These are phyloP conservation scores for Epichloe hybrida DNA, from an alignment of 2,329 filamentous ascomycete species.

Conservation along the genomic window DNA sequence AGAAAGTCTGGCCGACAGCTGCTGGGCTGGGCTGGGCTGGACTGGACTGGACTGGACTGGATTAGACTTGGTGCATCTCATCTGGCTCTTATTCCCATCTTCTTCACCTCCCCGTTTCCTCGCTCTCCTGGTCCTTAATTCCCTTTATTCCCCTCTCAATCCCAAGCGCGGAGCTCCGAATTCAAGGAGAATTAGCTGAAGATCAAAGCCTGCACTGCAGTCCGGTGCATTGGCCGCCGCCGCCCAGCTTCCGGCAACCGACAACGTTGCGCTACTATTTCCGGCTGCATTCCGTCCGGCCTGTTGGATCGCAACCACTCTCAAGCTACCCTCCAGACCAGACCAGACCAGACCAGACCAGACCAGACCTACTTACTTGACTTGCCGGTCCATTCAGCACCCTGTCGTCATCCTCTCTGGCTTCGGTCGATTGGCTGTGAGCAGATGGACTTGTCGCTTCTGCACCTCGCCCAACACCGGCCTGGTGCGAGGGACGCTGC, in stretches of 20 bases:
- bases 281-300: neutral
- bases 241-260: constrained; percentile 15
- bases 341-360: neutral
- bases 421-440: neutral
- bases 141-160: constrained; percentile 1
- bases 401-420: neutral
- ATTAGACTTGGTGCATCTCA: neutral
- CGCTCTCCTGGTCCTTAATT: neutral
- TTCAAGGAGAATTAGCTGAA: no score
- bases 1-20: neutral
- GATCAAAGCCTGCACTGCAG: neutral
- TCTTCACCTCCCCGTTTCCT: constrained; percentile 8
- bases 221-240: neutral
- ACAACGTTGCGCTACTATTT: constrained; percentile 7
- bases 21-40: neutral
- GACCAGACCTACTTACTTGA: neutral
- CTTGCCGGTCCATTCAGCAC: neutral
- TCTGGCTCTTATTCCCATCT: constrained; percentile 8
- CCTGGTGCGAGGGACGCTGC: constrained; percentile 1
- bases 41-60: neutral
- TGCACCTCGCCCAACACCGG: constrained; percentile 5
- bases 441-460: constrained; percentile 5
- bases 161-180: neutral
- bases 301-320: neutral
- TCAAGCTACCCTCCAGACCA: neutral